Evolutionary conservation across 371 early-diverging fungal species (phyloP).

Genomic region (Apophysomyces trapeziformis): DNA sequence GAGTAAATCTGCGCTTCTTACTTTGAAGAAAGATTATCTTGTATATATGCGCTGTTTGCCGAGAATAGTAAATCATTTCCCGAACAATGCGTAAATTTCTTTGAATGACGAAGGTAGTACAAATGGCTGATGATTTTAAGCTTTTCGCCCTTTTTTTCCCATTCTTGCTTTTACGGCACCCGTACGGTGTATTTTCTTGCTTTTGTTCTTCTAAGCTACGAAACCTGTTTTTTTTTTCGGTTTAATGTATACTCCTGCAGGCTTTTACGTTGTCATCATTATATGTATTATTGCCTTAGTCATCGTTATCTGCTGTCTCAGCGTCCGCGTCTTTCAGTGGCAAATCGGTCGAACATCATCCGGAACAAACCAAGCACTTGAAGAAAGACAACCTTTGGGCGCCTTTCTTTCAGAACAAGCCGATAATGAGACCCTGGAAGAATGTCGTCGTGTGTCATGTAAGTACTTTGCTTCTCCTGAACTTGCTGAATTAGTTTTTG

Average conservation of each 20-base stretch:
- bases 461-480: background rate
- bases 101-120: no score
- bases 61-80: no score
- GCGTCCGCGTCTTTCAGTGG: slow-evolving; percentile 29
- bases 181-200: background rate
- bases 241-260: slow-evolving; percentile 24
- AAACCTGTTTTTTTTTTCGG: background rate
- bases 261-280: slow-evolving; percentile 32
- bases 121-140: no score
- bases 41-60: no score
- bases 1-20: no score
- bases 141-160: no score
- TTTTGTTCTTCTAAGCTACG: background rate
- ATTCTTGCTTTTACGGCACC: no score
- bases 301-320: slow-evolving; percentile 27
- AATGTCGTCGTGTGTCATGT: slow-evolving; percentile 22
- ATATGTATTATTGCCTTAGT: slow-evolving; percentile 28
- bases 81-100: no score
- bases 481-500: background rate
- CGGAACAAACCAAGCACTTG: background rate
- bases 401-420: slow-evolving; percentile 14
- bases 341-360: slow-evolving; percentile 3
- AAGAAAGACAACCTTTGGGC: slow-evolving; percentile 29
- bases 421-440: slow-evolving; percentile 21
- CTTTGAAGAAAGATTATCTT: no score